Evolutionary conservation across 306 rosid species (phyloP).

Genomic region (Vachellia collinsii): DNA sequence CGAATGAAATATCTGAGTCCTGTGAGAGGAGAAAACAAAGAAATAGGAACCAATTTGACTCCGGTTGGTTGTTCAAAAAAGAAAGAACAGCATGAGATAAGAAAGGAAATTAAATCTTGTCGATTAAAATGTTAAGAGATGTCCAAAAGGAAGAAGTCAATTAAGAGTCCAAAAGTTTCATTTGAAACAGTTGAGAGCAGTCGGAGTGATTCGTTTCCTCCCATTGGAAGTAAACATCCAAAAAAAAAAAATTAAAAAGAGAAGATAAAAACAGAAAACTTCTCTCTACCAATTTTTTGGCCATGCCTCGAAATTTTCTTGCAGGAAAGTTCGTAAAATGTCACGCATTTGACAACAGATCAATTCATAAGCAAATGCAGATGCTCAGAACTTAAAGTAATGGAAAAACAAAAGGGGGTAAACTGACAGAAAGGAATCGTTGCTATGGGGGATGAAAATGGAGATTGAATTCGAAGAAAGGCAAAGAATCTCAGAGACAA

Average conservation of each 20-base stretch:
- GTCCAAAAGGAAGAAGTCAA: slow-evolving; percentile 1
- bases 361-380: slow-evolving; percentile 12
- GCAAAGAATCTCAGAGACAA: not conserved
- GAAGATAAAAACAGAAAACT: not conserved
- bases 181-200: not conserved
- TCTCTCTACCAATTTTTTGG: not conserved
- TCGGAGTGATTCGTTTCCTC: slow-evolving; percentile 15
- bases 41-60: slow-evolving; percentile 11
- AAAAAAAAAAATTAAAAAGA: not conserved
- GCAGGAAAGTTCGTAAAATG: not conserved
- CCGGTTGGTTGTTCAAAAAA: slow-evolving; percentile 32
- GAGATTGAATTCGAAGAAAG: slow-evolving; percentile 21
- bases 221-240: slow-evolving; percentile 20
- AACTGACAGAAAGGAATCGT: not conserved
- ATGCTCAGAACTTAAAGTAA: not conserved
- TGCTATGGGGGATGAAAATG: not conserved
- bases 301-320: not conserved
- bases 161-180: not conserved
- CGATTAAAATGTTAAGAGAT: not conserved
- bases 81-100: not conserved
- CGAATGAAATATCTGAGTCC: not conserved
- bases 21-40: not conserved
- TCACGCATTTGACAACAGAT: not conserved
- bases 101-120: slow-evolving; percentile 23
- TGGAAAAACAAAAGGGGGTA: not conserved